Percentiles rank a stretch among this genome's conserved stretches.
These are phyloP conservation scores for Juglanconis sp. DNA, from an alignment of 2,329 filamentous ascomycete genomes.

Conservation along the genomic window DNA sequence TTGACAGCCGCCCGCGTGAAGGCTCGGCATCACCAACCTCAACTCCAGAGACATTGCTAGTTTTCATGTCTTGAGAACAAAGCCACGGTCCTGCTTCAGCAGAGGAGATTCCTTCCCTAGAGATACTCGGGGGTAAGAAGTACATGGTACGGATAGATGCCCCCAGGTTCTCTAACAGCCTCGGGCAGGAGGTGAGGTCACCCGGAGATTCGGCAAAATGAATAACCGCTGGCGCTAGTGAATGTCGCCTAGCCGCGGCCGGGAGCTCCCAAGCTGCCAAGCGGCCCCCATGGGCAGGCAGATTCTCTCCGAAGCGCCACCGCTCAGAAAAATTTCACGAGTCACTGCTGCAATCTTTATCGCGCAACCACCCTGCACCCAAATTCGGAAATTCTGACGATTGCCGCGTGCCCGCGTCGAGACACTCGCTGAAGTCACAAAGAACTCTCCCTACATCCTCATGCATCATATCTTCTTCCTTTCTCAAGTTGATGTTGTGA, in stretches of 20 bases:
- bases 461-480: neutral
- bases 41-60: no score
- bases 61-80: no score
- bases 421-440: neutral
- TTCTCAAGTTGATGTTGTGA: no score
- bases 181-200: neutral
- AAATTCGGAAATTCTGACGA: neutral
- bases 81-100: no score
- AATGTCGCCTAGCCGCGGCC: neutral
- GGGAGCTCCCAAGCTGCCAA: neutral
- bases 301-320: neutral
- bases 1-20: no score
- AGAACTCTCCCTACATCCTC: neutral
- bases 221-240: neutral
- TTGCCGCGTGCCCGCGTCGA: neutral
- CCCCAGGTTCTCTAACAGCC: no score
- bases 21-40: no score
- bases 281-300: neutral
- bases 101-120: no score
- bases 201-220: neutral
- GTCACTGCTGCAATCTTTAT: neutral
- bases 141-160: no score
- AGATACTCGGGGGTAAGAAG: no score
- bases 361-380: neutral
- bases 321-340: neutral